phyloP scores from a whole-genome alignment of 441 rosid species.

The Euphorbia schlechtendalii region DNA sequence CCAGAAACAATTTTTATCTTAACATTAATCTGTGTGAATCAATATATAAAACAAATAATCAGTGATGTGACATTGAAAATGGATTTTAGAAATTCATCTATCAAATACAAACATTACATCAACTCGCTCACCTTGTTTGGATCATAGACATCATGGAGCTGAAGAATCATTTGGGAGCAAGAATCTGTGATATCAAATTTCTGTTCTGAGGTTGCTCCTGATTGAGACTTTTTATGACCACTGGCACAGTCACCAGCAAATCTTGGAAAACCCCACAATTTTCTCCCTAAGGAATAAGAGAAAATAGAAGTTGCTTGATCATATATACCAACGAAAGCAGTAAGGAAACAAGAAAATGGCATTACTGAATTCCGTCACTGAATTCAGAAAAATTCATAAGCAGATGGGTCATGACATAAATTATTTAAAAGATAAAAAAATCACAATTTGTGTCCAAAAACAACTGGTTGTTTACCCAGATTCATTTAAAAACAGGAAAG shows the following conservation, averaged over 20 bases:
- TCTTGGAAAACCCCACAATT: slow-evolving; percentile 79
- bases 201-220: slow-evolving; percentile 61
- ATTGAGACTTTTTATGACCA: slow-evolving; percentile 46
- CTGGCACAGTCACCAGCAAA: slow-evolving; percentile 88
- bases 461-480: not conserved
- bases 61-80: not conserved
- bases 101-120: not conserved
- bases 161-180: slow-evolving; percentile 93
- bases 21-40: slow-evolving; percentile 62
- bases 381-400: not conserved
- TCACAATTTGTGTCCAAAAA: not conserved
- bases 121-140: slow-evolving; percentile 61
- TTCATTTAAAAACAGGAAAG: not conserved
- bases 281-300: slow-evolving; percentile 47
- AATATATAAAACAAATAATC: slow-evolving; percentile 16
- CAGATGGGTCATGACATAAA: not conserved
- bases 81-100: not conserved
- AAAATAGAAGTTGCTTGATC: slow-evolving; percentile 14
- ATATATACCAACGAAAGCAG: not conserved
- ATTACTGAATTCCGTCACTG: not conserved
- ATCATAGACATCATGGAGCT: slow-evolving; percentile 93
- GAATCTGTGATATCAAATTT: slow-evolving; percentile 69
- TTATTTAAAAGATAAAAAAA: not conserved
- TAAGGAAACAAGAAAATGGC: not conserved
- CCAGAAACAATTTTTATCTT: slow-evolving; percentile 90